Conservation (phyloP, 2,329 filamentous ascomycete species). For the Fusarium goolgardi region DNA sequence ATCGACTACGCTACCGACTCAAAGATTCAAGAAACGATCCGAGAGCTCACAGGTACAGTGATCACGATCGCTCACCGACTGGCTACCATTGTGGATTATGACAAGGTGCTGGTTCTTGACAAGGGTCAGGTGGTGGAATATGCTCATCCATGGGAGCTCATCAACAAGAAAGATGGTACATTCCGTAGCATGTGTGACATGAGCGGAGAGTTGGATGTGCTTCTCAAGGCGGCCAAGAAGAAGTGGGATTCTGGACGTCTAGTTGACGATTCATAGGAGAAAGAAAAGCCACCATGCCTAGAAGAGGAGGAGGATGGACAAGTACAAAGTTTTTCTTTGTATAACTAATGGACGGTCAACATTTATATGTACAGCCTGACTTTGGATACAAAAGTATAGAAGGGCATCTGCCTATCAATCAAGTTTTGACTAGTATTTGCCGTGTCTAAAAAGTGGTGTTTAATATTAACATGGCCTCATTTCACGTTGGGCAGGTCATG, state of each 20-base stretch:
- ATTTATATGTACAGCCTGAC: constrained; percentile 12
- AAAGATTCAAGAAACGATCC: constrained; percentile 96
- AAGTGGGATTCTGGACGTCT: constrained; percentile 58
- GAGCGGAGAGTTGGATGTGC: constrained; percentile 66
- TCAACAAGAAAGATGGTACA: constrained; percentile 74
- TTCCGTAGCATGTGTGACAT: constrained; percentile 74
- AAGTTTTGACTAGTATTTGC: not conserved
- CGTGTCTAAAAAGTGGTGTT: not conserved
- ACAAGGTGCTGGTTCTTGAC: constrained; percentile 95
- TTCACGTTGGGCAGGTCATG: not conserved
- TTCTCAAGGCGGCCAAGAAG: constrained; percentile 67
- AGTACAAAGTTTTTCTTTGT: constrained; percentile 19
- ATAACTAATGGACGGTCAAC: not conserved
- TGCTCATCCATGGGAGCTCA: constrained; percentile 86
- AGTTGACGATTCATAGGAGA: constrained; percentile 50
- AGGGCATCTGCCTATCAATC: constrained; percentile 19
- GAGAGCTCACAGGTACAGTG: constrained; percentile 92
- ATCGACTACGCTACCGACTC: constrained; percentile 97
- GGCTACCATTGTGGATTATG: constrained; percentile 97
- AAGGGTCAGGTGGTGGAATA: constrained; percentile 89
- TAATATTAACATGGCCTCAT: not conserved
- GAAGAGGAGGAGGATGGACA: constrained; percentile 33
- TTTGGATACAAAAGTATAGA: constrained; percentile 36
- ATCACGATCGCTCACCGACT: constrained; percentile 96
- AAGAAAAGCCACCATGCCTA: constrained; percentile 3